These are phyloP conservation scores for Fremontodendron californicum DNA, from an alignment of 345 rosid species.

Conservation along the genomic window DNA sequence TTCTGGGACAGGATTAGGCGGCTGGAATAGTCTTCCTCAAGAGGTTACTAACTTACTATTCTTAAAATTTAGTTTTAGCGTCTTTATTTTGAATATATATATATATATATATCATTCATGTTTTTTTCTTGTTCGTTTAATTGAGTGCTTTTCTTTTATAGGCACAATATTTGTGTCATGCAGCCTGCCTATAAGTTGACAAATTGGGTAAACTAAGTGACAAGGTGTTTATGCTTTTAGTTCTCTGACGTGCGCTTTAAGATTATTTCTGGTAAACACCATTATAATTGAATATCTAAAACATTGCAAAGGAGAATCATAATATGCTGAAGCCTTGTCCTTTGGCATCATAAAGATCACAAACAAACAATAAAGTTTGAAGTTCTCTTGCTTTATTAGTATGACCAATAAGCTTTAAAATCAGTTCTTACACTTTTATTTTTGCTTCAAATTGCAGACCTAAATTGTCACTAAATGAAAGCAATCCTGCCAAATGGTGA, in stretches of 20 bases:
- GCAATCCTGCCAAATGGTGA: background rate
- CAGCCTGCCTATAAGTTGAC: conserved; percentile 1
- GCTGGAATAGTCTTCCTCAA: conserved; percentile 78
- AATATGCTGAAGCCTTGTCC: background rate
- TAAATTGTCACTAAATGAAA: background rate
- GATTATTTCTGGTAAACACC: background rate
- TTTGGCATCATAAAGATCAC: background rate
- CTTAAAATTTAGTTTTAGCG: background rate
- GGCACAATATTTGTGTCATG: background rate
- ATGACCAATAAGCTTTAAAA: background rate
- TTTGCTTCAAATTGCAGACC: background rate
- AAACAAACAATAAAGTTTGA: background rate
- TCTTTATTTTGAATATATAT: background rate
- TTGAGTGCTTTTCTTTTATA: background rate
- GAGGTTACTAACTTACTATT: conserved; percentile 69
- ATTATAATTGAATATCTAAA: background rate
- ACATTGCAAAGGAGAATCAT: background rate
- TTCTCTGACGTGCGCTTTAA: background rate
- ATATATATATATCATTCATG: background rate
- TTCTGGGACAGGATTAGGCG: conserved; percentile 57
- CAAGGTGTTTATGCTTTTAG: conserved; percentile 7
- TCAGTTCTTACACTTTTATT: background rate
- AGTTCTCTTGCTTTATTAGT: background rate
- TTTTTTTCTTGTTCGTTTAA: background rate
- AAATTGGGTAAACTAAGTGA: conserved; percentile 6